Evolutionary conservation across 1,139 yeast species (phyloP).

Genomic region (Zygosaccharomyces sapae): DNA sequence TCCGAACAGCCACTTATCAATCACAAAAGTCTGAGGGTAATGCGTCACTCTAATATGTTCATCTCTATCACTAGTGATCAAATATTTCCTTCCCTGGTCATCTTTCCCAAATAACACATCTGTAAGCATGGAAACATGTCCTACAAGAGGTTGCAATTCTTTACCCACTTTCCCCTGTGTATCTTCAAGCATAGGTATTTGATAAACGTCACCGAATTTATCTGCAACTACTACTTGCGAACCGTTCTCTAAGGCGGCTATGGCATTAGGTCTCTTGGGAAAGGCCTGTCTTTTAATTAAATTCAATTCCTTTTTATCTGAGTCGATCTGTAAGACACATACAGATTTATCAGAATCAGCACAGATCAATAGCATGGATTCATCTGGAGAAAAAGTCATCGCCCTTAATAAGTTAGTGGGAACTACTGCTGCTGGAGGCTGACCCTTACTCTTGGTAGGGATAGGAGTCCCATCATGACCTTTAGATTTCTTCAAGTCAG

Average conservation of each 20-base stretch:
- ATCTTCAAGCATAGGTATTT: slow-evolving; percentile 41
- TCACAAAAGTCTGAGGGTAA: slow-evolving; percentile 72
- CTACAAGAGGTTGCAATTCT: slow-evolving; percentile 60
- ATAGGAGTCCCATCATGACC: slow-evolving; percentile 32
- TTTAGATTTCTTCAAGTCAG: slow-evolving; percentile 36
- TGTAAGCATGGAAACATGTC: slow-evolving; percentile 96
- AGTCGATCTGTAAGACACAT: slow-evolving; percentile 51
- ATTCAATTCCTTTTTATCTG: slow-evolving; percentile 39
- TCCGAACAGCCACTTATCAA: slow-evolving; percentile 82
- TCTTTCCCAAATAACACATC: slow-evolving; percentile 52
- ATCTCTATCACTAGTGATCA: slow-evolving; percentile 88
- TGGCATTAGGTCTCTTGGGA: slow-evolving; percentile 86
- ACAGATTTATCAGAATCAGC: slow-evolving; percentile 84
- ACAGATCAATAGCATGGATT: slow-evolving; percentile 56
- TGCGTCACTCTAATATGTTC: slow-evolving; percentile 87
- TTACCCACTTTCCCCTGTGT: slow-evolving; percentile 27
- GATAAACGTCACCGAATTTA: slow-evolving; percentile 93
- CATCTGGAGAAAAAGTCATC: slow-evolving; percentile 52
- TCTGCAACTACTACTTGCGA: slow-evolving; percentile 71
- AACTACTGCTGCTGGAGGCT: slow-evolving; percentile 5
- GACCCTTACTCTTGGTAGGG: neutral
- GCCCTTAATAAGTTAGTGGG: slow-evolving; percentile 6
- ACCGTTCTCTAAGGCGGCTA: slow-evolving; percentile 54
- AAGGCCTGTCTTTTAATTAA: slow-evolving; percentile 67
- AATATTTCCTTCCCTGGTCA: slow-evolving; percentile 43